Conservation (phyloP, 495 filamentous ascomycete genomes). For the Hypoxylon rickii region DNA sequence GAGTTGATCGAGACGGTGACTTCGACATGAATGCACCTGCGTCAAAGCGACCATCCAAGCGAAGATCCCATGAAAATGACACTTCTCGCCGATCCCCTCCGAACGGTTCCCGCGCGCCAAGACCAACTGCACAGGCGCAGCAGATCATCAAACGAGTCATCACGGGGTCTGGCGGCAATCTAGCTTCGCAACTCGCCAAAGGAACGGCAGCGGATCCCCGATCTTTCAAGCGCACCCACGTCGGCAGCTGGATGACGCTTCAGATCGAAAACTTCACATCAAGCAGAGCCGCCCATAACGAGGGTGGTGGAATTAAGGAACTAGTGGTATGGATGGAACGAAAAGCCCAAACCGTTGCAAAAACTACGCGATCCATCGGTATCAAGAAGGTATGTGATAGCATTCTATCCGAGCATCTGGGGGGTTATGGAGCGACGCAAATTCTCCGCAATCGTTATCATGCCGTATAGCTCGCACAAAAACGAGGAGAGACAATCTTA, state of each 20-base stretch:
- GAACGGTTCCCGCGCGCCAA: slow-evolving; percentile 28
- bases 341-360: slow-evolving; percentile 65
- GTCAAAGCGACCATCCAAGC: slow-evolving; percentile 40
- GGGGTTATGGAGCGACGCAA: slow-evolving; percentile 48
- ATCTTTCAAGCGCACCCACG: slow-evolving; percentile 12
- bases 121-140: slow-evolving; percentile 38
- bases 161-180: slow-evolving; percentile 32
- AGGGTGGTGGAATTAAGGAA: slow-evolving; percentile 71
- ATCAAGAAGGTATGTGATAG: slow-evolving; percentile 83
- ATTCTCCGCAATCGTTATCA: slow-evolving; percentile 53
- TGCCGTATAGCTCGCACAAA: slow-evolving; percentile 53
- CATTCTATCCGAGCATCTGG: slow-evolving; percentile 41
- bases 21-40: slow-evolving; percentile 70
- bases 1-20: slow-evolving; percentile 80
- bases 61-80: slow-evolving; percentile 20
- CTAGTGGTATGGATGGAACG: slow-evolving; percentile 81
- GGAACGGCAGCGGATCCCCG: slow-evolving; percentile 20
- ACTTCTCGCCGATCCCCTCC: slow-evolving; percentile 18
- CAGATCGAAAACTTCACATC: slow-evolving; percentile 71
- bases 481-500: slow-evolving; percentile 51
- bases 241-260: slow-evolving; percentile 42
- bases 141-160: slow-evolving; percentile 44
- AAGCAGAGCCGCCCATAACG: slow-evolving; percentile 72
- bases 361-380: slow-evolving; percentile 59
- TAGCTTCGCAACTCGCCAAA: slow-evolving; percentile 21